phyloP scores from a whole-genome alignment of 78 protist species.

The Dictyostelium purpureum region DNA sequence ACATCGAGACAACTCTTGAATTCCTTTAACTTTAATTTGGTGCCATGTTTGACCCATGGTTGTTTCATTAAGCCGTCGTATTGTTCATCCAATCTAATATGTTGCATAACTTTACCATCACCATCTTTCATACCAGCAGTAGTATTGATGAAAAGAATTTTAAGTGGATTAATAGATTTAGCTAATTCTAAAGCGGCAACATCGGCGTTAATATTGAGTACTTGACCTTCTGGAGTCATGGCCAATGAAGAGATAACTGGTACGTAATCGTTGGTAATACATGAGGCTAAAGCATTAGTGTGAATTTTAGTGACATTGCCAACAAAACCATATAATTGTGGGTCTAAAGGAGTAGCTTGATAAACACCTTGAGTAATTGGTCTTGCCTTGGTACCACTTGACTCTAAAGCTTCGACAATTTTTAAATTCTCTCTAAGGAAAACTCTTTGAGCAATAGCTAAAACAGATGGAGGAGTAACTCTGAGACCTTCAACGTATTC shows the following conservation, averaged over 20 bases:
- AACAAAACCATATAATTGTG: constrained; percentile 64
- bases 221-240: constrained; percentile 67
- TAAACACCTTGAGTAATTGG: constrained; percentile 54
- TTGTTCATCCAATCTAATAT: constrained; percentile 60
- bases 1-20: constrained; percentile 50
- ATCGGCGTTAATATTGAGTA: constrained; percentile 85
- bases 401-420: constrained; percentile 65
- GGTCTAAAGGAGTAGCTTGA: constrained; percentile 72
- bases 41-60: constrained; percentile 85
- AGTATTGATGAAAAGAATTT: constrained; percentile 68
- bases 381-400: constrained; percentile 58
- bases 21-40: constrained; percentile 76
- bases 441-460: constrained; percentile 80
- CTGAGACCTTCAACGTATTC: constrained; percentile 85
- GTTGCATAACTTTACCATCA: constrained; percentile 69
- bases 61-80: constrained; percentile 78
- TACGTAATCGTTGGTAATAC: constrained; percentile 23
- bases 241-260: constrained; percentile 73
- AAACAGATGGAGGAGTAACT: constrained; percentile 74
- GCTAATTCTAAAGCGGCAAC: constrained; percentile 82
- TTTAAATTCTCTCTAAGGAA: constrained; percentile 68
- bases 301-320: constrained; percentile 78
- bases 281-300: constrained; percentile 19
- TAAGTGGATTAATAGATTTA: constrained; percentile 70
- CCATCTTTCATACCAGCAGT: constrained; percentile 80